phyloP scores from a whole-genome alignment of 352 stramenopile species.

The Globisporangium orthogonon region DNA sequence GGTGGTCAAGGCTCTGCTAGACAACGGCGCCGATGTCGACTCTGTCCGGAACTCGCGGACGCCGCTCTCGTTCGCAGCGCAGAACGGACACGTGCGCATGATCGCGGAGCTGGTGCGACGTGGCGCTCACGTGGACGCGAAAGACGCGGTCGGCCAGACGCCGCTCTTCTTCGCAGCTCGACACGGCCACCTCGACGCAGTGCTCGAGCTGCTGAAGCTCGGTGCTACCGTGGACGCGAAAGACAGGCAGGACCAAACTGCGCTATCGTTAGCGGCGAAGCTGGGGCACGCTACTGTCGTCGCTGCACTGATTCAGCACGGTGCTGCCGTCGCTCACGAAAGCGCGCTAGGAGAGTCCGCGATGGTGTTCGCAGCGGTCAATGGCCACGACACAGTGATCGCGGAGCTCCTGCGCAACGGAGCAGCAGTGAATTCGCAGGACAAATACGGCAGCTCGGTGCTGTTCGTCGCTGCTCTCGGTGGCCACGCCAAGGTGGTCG shows the following conservation, averaged over 20 bases:
- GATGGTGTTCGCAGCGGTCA: not conserved
- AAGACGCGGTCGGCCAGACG: not conserved
- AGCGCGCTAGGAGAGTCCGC: not conserved
- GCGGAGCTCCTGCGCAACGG: not conserved
- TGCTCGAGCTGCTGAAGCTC: not conserved
- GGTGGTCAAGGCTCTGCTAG: not conserved
- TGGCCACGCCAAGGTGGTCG: not conserved
- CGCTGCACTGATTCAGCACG: not conserved
- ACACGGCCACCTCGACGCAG: not conserved
- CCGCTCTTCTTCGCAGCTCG: conserved; percentile 1
- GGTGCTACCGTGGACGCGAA: not conserved
- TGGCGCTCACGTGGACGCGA: not conserved
- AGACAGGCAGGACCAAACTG: not conserved
- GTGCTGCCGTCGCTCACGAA: not conserved
- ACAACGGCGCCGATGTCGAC: not conserved
- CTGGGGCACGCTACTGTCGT: not conserved
- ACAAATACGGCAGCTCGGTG: not conserved
- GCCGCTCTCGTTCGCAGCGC: conserved; percentile 3
- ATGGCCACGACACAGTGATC: not conserved
- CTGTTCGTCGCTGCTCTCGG: not conserved
- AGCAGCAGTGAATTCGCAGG: not conserved
- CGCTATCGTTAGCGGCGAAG: not conserved
- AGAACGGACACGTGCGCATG: not conserved
- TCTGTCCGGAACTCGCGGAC: not conserved
- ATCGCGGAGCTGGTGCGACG: not conserved